Evolutionary conservation across 192 early-diverging fungal species (phyloP).

Genomic region (Coemansia sp.): DNA sequence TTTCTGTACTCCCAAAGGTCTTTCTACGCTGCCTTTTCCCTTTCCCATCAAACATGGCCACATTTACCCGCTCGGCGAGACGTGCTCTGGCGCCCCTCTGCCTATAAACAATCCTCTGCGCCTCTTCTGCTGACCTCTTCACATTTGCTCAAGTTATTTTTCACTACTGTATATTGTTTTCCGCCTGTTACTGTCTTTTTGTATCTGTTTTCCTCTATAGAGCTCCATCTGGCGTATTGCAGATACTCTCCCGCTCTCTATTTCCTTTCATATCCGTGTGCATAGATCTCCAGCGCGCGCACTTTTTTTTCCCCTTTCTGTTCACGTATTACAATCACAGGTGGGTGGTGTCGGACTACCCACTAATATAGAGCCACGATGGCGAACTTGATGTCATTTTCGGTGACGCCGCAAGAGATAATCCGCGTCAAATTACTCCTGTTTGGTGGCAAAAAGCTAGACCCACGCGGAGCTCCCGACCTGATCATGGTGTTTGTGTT

Average conservation of each 20-base stretch:
- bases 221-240: background rate
- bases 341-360: conserved; percentile 1
- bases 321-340: conserved; percentile 23
- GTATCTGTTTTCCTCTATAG: background rate
- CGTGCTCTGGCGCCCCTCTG: background rate
- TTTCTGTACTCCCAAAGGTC: background rate
- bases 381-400: background rate
- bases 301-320: too few species aligned
- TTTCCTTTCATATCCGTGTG: background rate
- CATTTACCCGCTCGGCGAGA: background rate
- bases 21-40: background rate
- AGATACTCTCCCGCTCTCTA: background rate
- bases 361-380: conserved; percentile 23
- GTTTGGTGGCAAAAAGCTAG: background rate
- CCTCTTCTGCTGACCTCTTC: background rate
- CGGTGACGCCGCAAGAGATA: conserved; percentile 11
- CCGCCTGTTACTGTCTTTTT: background rate
- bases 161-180: background rate
- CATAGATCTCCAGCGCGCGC: background rate
- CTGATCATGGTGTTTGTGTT: conserved; percentile 13
- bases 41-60: background rate
- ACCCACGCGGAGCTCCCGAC: conserved; percentile 25
- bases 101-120: background rate
- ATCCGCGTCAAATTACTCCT: conserved; percentile 6
- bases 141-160: background rate